These are phyloP conservation scores for Patellaria atrata DNA, from an alignment of 495 filamentous ascomycete species.

Conservation along the genomic window DNA sequence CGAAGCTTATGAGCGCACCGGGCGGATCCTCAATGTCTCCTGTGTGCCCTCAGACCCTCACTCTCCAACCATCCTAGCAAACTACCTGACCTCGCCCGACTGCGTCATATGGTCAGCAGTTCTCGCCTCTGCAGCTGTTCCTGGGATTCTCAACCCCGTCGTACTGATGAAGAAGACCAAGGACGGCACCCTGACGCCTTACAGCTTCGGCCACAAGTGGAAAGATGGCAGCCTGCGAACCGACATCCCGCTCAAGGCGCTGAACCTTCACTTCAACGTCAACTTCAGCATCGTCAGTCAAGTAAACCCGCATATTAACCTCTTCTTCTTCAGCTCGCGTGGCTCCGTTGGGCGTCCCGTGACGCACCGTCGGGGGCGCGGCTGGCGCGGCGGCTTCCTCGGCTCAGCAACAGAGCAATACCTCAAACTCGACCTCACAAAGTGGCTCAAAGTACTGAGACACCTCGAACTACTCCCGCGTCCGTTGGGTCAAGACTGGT, in stretches of 20 bases:
- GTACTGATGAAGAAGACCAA: constrained; percentile 89
- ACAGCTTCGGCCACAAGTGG: constrained; percentile 95
- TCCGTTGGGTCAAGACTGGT: constrained; percentile 91
- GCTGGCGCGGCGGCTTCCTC: constrained; percentile 91
- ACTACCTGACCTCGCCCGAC: constrained; percentile 87
- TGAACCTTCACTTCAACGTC: constrained; percentile 95
- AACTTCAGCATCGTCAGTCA: constrained; percentile 93
- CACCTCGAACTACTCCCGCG: constrained; percentile 85
- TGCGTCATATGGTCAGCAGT: constrained; percentile 98
- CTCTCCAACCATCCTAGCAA: constrained; percentile 77
- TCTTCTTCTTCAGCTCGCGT: constrained; percentile 94
- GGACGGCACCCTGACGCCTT: constrained; percentile 62
- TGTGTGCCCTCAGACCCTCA: constrained; percentile 97
- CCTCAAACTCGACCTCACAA: constrained; percentile 85
- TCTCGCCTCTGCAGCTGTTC: constrained; percentile 86
- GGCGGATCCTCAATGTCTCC: constrained; percentile 84
- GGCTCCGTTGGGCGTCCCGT: constrained; percentile 86
- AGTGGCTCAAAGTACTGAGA: constrained; percentile 88
- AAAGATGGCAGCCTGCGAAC: constrained; percentile 90
- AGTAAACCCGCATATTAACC: constrained; percentile 92
- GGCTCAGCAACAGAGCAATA: constrained; percentile 87
- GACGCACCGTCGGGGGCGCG: constrained; percentile 81
- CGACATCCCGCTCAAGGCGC: constrained; percentile 83
- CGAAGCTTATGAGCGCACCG: constrained; percentile 89
- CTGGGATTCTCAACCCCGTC: constrained; percentile 89